Conservation (phyloP, 73 alveolate species). For the Paramecium sexaurelia region DNA sequence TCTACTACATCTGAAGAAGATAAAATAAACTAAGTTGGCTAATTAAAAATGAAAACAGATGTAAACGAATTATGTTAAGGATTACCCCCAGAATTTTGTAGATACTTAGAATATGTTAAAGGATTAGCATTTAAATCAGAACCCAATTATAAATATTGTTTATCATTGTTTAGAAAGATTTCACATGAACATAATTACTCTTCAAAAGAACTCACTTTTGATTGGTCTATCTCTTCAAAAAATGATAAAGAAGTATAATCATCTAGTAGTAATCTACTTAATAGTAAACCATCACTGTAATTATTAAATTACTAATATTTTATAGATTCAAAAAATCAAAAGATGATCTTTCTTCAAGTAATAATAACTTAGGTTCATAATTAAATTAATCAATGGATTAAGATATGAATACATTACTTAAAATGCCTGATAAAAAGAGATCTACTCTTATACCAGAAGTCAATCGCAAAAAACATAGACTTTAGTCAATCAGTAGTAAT, state of each 20-base stretch:
- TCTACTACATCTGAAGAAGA: slow-evolving; percentile 86
- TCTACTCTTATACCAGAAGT: not conserved
- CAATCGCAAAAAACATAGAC: not conserved
- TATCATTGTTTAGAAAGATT: not conserved
- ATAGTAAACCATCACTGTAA: not conserved
- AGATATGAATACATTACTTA: not conserved
- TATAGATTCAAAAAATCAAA: not conserved
- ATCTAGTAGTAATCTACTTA: not conserved
- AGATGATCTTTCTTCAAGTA: not conserved
- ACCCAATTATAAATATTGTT: slow-evolving; percentile 43
- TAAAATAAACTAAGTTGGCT: slow-evolving; percentile 85
- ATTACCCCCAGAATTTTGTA: slow-evolving; percentile 57
- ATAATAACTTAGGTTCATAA: not conserved
- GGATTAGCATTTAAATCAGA: slow-evolving; percentile 35
- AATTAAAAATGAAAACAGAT: slow-evolving; percentile 82
- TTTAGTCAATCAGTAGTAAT: not conserved
- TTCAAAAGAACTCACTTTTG: not conserved
- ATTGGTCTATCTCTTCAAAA: not conserved
- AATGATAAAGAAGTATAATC: not conserved
- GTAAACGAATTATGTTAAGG: slow-evolving; percentile 84
- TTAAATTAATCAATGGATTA: not conserved
- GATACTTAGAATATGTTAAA: slow-evolving; percentile 32
- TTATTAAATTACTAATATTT: not conserved
- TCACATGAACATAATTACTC: not conserved
- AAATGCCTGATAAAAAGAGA: slow-evolving; percentile 2